A percentile compares a stretch with the other conserved stretches of the same genome.
phyloP scores from a whole-genome alignment of 345 rosid genomes.

The Eucalyptus regnans region DNA sequence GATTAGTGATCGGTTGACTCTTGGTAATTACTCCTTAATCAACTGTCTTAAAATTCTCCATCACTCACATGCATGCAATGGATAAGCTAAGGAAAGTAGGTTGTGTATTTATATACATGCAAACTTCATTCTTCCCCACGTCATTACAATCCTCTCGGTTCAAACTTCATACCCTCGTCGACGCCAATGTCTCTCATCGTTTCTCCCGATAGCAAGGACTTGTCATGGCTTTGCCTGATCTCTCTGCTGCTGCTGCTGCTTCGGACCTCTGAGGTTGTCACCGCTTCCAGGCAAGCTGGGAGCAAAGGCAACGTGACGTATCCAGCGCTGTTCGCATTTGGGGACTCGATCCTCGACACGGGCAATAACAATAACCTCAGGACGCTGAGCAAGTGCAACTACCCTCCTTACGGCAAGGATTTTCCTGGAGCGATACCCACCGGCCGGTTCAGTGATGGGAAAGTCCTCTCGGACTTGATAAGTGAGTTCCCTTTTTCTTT shows the following conservation, averaged over 20 bases:
- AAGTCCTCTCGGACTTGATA: conserved; percentile 22
- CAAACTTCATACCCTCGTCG: neutral
- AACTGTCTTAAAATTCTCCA: neutral
- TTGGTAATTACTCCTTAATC: neutral
- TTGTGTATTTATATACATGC: neutral
- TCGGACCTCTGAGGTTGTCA: neutral
- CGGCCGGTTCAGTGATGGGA: conserved; percentile 27
- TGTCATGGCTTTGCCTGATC: neutral
- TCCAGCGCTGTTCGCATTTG: conserved; percentile 18
- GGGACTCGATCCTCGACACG: conserved; percentile 33
- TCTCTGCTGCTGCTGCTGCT: neutral
- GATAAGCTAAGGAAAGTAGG: neutral
- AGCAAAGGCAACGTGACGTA: neutral
- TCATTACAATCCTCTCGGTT: neutral
- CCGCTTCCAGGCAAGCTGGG: neutral
- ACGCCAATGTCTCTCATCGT: neutral
- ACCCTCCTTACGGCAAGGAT: conserved; percentile 31
- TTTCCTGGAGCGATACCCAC: conserved; percentile 13
- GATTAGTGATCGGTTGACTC: neutral
- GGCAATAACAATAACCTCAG: conserved; percentile 16
- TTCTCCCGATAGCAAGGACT: neutral
- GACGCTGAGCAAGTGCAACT: conserved; percentile 14
- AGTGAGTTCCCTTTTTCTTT: neutral
- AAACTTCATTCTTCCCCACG: neutral
- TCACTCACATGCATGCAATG: neutral